Evolutionary conservation across 2,329 filamentous ascomycete genomes (phyloP).

Genomic region (Pseudocercospora eumusae): DNA sequence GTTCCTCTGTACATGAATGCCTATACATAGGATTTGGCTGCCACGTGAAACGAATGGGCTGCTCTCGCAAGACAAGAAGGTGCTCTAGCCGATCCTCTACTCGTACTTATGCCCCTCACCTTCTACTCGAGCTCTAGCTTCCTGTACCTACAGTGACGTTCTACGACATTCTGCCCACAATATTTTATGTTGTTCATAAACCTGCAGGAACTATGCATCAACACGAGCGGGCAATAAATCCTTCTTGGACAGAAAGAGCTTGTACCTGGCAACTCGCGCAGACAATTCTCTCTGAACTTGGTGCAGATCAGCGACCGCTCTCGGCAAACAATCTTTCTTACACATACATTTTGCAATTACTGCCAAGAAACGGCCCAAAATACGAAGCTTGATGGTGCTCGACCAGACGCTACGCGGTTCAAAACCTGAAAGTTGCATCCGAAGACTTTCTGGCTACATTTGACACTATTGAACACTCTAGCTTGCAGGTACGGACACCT

Average conservation of each 20-base stretch:
- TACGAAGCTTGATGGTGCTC: background rate
- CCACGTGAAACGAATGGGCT: slow-evolving; percentile 2
- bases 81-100: slow-evolving; percentile 2
- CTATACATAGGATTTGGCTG: slow-evolving; percentile 2
- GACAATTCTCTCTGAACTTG: background rate
- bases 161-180: background rate
- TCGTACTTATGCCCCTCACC: background rate
- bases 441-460: background rate
- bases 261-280: background rate
- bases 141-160: background rate
- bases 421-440: background rate
- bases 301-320: background rate
- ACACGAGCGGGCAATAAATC: slow-evolving; percentile 7
- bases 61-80: background rate
- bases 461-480: slow-evolving; percentile 5
- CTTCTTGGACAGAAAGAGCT: background rate
- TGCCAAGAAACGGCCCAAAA: slow-evolving; percentile 1
- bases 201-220: slow-evolving; percentile 7
- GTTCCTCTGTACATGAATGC: no score
- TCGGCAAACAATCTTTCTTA: background rate
- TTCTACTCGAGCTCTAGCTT: slow-evolving; percentile 5
- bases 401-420: background rate
- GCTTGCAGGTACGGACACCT: slow-evolving; percentile 2
- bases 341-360: background rate
- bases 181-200: background rate